Evolutionary conservation across 495 filamentous ascomycete species (phyloP), one percentile per base, ranked within the genome.

Genomic region (Penicillium taxi): DNA sequence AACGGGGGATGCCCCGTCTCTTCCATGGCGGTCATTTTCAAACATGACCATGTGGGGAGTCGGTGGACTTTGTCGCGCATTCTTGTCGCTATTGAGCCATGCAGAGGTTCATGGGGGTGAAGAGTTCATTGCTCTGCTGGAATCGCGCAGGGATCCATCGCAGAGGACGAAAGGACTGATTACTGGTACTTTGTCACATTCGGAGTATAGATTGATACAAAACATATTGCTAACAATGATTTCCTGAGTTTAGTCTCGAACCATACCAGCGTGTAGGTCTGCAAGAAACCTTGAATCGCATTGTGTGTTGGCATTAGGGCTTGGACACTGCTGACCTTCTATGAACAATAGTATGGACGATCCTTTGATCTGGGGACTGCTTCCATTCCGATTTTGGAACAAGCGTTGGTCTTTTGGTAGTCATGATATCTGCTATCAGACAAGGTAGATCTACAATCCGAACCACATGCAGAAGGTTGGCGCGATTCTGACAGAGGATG

Each of bases 191-290:
- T 49, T 9, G 19, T 23, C 5, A 34, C n/a, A 18, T 21, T 9
- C 4, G 11, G 21, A 9, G 2, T 15, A 6, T 12, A 13, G 24
- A 21, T 22, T 12, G 25, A 18, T 14, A 23, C 9, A 14, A 18
- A 9, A 1, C 32, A n/a, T 22, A 6, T 40, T 37, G 43, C 52
- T 57, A 38, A 58, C 37, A n/a, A 12, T 12, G 6, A 2, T 18
- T 17, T 33, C 4, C 4, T 8, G 3, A 15, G 0, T 15, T 17
- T 49, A 94, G 91, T 96, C 6, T 94, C 85, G 20, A 98, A 98
- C 59, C 91, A 98, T 61, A 74, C 86, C 44, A 88, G 85, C 64
- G 82, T 98, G 91, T 96, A 84, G 66, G 86, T 91, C 60, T 49
- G 52, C 42, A 43, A 44, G 26, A 31, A 26, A 33, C 28, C 37